phyloP scores from a whole-genome alignment of 768 basidiomycete species.

The Calocera cornea region DNA sequence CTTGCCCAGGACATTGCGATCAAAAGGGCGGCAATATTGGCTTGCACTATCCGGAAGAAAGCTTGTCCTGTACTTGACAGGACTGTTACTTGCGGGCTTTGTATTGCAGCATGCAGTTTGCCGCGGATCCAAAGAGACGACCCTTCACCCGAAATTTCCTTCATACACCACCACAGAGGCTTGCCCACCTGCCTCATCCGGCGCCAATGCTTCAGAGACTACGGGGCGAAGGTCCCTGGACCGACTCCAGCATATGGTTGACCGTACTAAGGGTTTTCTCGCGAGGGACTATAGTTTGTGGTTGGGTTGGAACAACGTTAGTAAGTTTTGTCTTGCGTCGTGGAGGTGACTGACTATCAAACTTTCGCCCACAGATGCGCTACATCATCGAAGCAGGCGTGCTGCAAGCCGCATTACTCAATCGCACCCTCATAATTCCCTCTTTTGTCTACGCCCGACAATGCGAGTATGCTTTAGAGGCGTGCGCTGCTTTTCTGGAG shows the following conservation, averaged over 20 bases:
- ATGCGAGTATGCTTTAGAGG: constrained; percentile 25
- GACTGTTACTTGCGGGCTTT: background rate
- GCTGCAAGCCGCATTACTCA: constrained; percentile 32
- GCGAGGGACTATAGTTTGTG: constrained; percentile 33
- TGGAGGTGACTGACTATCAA: too few species aligned
- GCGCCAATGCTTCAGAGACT: background rate
- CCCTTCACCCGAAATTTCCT: background rate
- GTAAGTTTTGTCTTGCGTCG: background rate
- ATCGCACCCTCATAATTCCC: constrained; percentile 33
- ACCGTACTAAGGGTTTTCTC: constrained; percentile 31
- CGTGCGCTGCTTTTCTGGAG: constrained; percentile 30
- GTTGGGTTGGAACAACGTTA: constrained; percentile 39
- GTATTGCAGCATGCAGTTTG: background rate
- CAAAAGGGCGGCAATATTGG: background rate
- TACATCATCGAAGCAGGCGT: constrained; percentile 37
- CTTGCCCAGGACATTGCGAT: background rate
- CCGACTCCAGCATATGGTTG: constrained; percentile 24
- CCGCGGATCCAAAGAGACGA: background rate
- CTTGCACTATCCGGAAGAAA: background rate
- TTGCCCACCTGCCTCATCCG: background rate
- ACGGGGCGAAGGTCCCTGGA: constrained; percentile 24
- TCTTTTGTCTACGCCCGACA: constrained; percentile 36
- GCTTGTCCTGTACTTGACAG: background rate
- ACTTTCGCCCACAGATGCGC: constrained; percentile 27
- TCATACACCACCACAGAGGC: background rate